Base-by-base conservation (phyloP, 2,329 filamentous ascomycete genomes). In the Trichoderma sp. region DNA sequence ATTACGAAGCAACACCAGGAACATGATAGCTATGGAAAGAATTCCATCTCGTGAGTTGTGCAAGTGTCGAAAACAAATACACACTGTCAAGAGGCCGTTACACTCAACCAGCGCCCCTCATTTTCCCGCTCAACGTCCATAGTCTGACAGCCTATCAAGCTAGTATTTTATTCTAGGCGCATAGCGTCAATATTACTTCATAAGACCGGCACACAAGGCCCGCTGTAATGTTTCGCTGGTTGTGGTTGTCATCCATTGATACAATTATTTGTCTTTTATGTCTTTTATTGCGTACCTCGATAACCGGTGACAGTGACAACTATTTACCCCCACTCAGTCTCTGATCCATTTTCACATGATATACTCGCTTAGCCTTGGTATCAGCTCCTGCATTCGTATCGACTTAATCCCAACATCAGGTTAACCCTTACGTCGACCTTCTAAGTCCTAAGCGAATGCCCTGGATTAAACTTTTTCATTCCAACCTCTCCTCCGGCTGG, bases 141-240 rank as follows among this genome's bases (percentile, higher is more conserved):
- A 26, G n/a, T 65, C 30, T 34, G 7, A 26, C 15, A 15, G 26
- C 21, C 36, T 64, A 30, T 64, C 26, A 32, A 18, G 15, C 8
- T 51, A 24, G 24, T 24, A 6, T 14, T 18, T 9, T 66, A n/a
- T 14, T 1, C 18, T 64, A 36, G 3, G 6, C 21, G 24, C 11
- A 36, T 56, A 34, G 64, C 64, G 64, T 67, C 64, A 43, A 43
- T n/a, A 39, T 67, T 39, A 28, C 32, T 58, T 67, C 64, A 67
- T 39, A 39, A 6, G 14, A 56, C 9, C n/a, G 30, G 18, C 7
- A 56, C 14, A 67, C 15, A 36, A 67, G 43, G n/a, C 21, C 51
- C 32, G 21, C 21, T 43, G 11, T 6, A 58, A 58, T 6, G 21
- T 43, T 58, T 43, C 12, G 64, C 64, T 57, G 58, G 30, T 26